Evolutionary conservation across 2,329 filamentous ascomycete genomes (phyloP), one percentile per base, ranked within the genome.

Genomic region (Amesomyces nigricolor): DNA sequence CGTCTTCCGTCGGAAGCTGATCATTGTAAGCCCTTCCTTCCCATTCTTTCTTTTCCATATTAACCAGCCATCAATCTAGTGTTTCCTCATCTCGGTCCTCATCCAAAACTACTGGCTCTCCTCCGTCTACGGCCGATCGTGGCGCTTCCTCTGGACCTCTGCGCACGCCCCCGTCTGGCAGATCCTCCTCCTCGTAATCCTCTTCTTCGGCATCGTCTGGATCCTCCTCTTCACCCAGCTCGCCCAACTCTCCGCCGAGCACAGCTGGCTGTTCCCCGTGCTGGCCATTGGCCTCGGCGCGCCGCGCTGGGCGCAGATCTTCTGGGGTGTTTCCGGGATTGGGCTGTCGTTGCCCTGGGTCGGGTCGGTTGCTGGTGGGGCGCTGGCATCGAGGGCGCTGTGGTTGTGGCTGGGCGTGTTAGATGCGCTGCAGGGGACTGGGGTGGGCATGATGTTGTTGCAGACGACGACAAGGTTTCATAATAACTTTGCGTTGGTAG

Each of bases 331-430:
- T 5, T 81, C 78, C 3, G 77, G 77, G 9, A 77, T 84, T 53
- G 83, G 82, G 2, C 69, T 76, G 9, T 85, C 78, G 63, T 68
- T 87, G 1, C 83, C 83, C 2, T 86, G 82, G 82, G 78, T 77
- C 5, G 79, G 78, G 32, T 70, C 71, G 5, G 75, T 77, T n/a
- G 68, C 78, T 1, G 73, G 75, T 4, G 75, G 78, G 1, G 81
- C 83, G 0, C 64, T 86, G 0, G 68, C 81, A 8, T 78, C 79
- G 1, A 73, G 83, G 37, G 68, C 73, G 47, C 67, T 86, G 5
- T 87, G 83, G 83, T 72, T 86, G 5, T 87, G 83, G 83, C 75
- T 87, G 0, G 83, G 83, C 35, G 75, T 85, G 2, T 71, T 86
- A 5, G 83, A 87, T 62, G 75, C 80, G 3, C 68, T 86, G 4